phyloP scores from a whole-genome alignment of 75 land plant species.

The Picea sitchensis region DNA sequence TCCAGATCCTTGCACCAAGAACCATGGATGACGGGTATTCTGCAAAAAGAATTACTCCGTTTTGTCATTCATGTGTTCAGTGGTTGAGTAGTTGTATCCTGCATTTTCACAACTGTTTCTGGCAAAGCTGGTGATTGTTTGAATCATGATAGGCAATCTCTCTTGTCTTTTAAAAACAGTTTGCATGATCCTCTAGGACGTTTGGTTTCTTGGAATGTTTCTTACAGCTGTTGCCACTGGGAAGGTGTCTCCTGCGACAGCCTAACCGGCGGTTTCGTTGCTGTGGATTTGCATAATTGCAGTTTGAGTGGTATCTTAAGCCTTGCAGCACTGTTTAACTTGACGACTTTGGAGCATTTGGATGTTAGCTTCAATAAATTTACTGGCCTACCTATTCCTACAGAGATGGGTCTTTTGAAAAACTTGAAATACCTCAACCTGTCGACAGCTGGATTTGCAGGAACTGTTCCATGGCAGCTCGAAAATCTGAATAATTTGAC shows the following conservation, averaged over 20 bases:
- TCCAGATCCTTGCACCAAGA: too few species aligned
- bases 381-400: conserved; percentile 15
- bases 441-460: conserved; percentile 18
- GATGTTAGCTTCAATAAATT: conserved; percentile 27
- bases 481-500: conserved; percentile 19
- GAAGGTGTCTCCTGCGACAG: conserved; percentile 17
- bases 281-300: neutral
- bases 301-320: too few species aligned
- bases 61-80: too few species aligned
- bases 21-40: too few species aligned
- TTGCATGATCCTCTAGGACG: neutral
- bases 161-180: conserved; percentile 10
- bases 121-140: neutral
- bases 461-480: conserved; percentile 14
- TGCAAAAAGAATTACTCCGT: too few species aligned
- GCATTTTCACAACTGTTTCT: too few species aligned
- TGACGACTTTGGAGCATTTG: conserved; percentile 15
- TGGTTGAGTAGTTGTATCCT: too few species aligned
- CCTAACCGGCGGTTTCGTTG: conserved; percentile 9
- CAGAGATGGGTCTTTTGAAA: conserved; percentile 16
- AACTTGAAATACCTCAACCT: conserved; percentile 19
- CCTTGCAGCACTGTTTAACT: conserved; percentile 4
- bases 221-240: conserved; percentile 26
- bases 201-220: conserved; percentile 14
- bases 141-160: conserved; percentile 14